Percentiles rank a stretch among this genome's conserved stretches.
Conservation (phyloP, 106 monocot species). For the Ottelia alismoides region DNA sequence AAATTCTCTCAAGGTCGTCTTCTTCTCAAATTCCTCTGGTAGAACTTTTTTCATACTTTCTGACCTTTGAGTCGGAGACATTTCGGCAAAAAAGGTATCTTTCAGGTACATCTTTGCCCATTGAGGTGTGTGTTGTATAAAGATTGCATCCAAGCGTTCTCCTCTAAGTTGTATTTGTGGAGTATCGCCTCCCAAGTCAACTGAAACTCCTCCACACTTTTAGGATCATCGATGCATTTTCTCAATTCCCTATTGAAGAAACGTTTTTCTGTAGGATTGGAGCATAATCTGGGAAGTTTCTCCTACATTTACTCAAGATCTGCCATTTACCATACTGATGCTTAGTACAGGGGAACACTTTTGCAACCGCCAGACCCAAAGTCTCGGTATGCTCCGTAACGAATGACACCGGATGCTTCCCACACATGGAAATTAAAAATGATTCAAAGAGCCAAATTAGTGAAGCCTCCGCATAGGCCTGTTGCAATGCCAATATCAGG, state of each 20-base stretch:
- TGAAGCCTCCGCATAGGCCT: conserved; percentile 6
- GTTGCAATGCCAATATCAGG: neutral
- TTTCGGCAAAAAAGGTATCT: conserved; percentile 66
- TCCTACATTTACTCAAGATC: conserved; percentile 18
- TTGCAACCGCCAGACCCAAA: neutral
- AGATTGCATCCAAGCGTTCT: conserved; percentile 59
- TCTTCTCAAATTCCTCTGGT: conserved; percentile 31
- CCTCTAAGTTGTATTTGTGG: conserved; percentile 45
- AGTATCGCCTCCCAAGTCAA: conserved; percentile 38
- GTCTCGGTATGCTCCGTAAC: conserved; percentile 7
- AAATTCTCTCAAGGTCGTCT: conserved; percentile 28
- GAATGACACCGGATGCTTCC: conserved; percentile 7
- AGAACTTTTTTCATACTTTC: conserved; percentile 58
- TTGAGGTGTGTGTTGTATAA: conserved; percentile 32
- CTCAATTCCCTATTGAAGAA: conserved; percentile 9
- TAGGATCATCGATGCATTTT: conserved; percentile 14
- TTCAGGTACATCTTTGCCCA: conserved; percentile 64
- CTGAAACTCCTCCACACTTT: conserved; percentile 22
- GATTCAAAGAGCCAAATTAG: conserved; percentile 18
- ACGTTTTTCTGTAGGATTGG: neutral
- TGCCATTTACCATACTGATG: conserved; percentile 17
- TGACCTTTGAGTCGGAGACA: conserved; percentile 33
- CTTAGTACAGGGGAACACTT: conserved; percentile 9
- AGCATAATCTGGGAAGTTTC: conserved; percentile 4
- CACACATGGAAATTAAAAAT: conserved; percentile 12